Percentiles rank a stretch among this genome's conserved stretches.
These are phyloP conservation scores for Nakazawaea wyomingensis DNA, from an alignment of 805 yeast species.

Conservation along the genomic window DNA sequence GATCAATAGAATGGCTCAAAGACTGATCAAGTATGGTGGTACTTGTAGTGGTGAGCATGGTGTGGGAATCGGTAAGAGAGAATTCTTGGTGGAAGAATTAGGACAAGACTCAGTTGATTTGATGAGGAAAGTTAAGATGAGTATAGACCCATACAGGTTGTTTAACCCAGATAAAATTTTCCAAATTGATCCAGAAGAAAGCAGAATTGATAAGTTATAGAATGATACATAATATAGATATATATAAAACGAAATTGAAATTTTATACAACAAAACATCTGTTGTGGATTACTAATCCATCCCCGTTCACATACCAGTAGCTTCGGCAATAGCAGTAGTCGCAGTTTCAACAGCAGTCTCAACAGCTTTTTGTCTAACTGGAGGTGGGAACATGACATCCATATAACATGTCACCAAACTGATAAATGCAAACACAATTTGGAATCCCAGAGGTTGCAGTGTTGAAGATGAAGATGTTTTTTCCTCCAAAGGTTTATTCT, in stretches of 20 bases:
- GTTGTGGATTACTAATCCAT: background rate
- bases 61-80: slow-evolving; percentile 73
- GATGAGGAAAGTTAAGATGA: slow-evolving; percentile 69
- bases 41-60: slow-evolving; percentile 90
- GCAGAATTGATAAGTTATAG: slow-evolving; percentile 6
- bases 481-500: slow-evolving; percentile 18
- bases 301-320: slow-evolving; percentile 8
- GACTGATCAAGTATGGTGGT: slow-evolving; percentile 69
- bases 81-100: slow-evolving; percentile 53
- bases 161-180: slow-evolving; percentile 79
- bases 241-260: slow-evolving; percentile 8
- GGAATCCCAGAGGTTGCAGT: slow-evolving; percentile 42
- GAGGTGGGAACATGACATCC: slow-evolving; percentile 46
- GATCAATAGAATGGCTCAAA: slow-evolving; percentile 55
- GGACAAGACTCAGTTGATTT: slow-evolving; percentile 63
- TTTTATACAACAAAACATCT: background rate
- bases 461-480: slow-evolving; percentile 15
- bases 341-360: slow-evolving; percentile 20
- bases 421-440: slow-evolving; percentile 40
- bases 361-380: slow-evolving; percentile 22
- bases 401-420: slow-evolving; percentile 45
- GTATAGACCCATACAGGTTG: slow-evolving; percentile 69
- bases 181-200: slow-evolving; percentile 49
- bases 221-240: no score
- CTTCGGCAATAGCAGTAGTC: slow-evolving; percentile 18